A percentile compares a stretch with the other conserved stretches of the same genome.
Conservation (phyloP, 495 filamentous ascomycete genomes). For the Umbilicaria muhlenbergii region DNA sequence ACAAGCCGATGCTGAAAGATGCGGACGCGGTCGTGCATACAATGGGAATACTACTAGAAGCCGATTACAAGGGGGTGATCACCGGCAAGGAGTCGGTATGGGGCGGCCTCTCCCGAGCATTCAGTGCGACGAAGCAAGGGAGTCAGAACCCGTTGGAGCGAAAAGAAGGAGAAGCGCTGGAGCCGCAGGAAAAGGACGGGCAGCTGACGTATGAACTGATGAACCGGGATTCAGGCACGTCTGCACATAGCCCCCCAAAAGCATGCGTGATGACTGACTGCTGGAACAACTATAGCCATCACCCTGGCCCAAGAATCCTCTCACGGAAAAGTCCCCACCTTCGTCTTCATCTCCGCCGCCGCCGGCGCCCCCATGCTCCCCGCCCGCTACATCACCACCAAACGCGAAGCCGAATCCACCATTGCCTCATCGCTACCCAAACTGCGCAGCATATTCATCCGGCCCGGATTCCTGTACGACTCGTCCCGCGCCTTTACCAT, state of each 20-base stretch:
- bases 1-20: slow-evolving; percentile 50
- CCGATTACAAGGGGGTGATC: slow-evolving; percentile 91
- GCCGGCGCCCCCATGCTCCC: slow-evolving; percentile 74
- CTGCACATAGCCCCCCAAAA: background rate
- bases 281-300: slow-evolving; percentile 28
- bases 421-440: slow-evolving; percentile 55
- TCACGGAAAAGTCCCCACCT: slow-evolving; percentile 43
- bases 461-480: slow-evolving; percentile 84
- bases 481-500: slow-evolving; percentile 65
- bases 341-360: slow-evolving; percentile 80
- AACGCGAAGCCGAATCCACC: slow-evolving; percentile 73
- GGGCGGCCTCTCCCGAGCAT: slow-evolving; percentile 59
- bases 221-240: slow-evolving; percentile 71
- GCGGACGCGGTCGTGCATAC: slow-evolving; percentile 80
- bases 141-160: slow-evolving; percentile 51
- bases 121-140: slow-evolving; percentile 46
- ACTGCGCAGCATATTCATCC: slow-evolving; percentile 67
- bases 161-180: slow-evolving; percentile 38
- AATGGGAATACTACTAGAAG: slow-evolving; percentile 93
- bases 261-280: background rate
- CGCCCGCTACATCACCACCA: slow-evolving; percentile 73
- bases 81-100: slow-evolving; percentile 64
- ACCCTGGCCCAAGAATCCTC: slow-evolving; percentile 70
- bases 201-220: slow-evolving; percentile 95
- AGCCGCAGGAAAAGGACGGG: slow-evolving; percentile 46